A percentile compares a stretch with the other conserved stretches of the same genome.
Evolutionary conservation across 345 rosid genomes (phyloP).

Genomic region (Trapa incisa): DNA sequence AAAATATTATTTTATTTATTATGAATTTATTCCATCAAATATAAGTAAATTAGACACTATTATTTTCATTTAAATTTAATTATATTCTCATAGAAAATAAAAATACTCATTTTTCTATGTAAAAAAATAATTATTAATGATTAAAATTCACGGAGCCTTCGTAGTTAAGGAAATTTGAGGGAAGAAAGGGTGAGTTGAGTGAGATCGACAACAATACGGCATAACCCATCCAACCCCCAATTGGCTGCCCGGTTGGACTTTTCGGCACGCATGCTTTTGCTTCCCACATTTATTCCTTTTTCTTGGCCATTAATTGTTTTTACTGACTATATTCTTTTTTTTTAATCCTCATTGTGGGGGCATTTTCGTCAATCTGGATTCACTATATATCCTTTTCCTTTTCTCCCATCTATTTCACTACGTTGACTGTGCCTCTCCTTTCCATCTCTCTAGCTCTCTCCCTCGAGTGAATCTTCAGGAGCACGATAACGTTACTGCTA

Average conservation of each 20-base stretch:
- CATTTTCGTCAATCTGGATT: constrained; percentile 3
- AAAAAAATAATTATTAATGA: too few relatives aligned
- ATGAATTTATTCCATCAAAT: too few relatives aligned
- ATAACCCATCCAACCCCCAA: neutral
- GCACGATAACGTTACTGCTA: neutral
- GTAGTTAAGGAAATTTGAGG: neutral
- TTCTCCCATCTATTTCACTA: neutral
- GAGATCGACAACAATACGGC: neutral
- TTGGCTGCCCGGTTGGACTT: neutral
- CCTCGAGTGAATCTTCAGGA: neutral
- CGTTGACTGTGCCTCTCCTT: neutral
- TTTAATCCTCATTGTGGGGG: neutral
- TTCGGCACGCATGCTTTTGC: constrained; percentile 6
- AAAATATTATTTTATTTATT: too few relatives aligned
- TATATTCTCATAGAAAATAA: too few relatives aligned
- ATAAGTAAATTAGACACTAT: too few relatives aligned
- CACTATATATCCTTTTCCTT: neutral
- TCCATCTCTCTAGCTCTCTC: neutral
- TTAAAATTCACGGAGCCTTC: neutral
- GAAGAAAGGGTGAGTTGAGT: neutral
- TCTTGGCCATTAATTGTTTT: neutral
- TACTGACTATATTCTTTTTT: too few relatives aligned
- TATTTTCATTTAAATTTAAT: too few relatives aligned
- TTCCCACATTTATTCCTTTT: neutral
- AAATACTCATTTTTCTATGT: too few relatives aligned